phyloP scores from a whole-genome alignment of 1,284 basidiomycete genomes.

The Trichosporon faecale region DNA sequence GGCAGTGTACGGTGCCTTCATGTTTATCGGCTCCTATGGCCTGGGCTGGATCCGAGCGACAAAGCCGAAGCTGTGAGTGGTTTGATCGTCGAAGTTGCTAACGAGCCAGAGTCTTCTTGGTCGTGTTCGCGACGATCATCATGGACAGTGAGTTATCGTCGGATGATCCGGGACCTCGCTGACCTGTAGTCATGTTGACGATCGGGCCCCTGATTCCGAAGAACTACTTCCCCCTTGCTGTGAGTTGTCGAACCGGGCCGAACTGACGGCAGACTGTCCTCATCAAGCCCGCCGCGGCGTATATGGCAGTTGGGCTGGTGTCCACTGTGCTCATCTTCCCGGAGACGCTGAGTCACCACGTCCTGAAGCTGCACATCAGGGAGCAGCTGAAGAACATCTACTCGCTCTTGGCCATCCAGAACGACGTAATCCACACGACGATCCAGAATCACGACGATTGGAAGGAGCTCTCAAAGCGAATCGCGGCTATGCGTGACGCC shows the following conservation, averaged over 20 bases:
- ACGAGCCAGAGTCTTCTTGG: constrained; percentile 52
- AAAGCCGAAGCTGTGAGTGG: constrained; percentile 58
- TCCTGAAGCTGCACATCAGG: constrained; percentile 22
- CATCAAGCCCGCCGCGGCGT: constrained; percentile 61
- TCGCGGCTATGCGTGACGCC: constrained; percentile 22
- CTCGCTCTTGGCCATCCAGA: constrained; percentile 43
- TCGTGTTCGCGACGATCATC: constrained; percentile 57
- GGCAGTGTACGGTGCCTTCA: constrained; percentile 65
- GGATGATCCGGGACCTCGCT: constrained; percentile 15
- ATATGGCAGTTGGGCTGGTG: constrained; percentile 61
- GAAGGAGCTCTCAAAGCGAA: constrained; percentile 26
- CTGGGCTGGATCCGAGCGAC: constrained; percentile 63
- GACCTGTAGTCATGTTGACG: constrained; percentile 58
- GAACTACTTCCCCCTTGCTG: constrained; percentile 61
- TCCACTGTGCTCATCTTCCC: constrained; percentile 67
- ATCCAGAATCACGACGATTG: constrained; percentile 38
- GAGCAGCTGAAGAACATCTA: constrained; percentile 40
- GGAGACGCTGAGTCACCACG: constrained; percentile 62
- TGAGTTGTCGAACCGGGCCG: constrained; percentile 24
- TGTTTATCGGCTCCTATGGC: constrained; percentile 64
- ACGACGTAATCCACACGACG: constrained; percentile 36
- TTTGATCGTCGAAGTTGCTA: neutral
- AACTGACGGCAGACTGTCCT: constrained; percentile 46
- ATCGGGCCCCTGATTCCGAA: constrained; percentile 62
- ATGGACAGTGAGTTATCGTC: constrained; percentile 40